Base-by-base conservation (phyloP, 2,329 filamentous ascomycete species). In the Colletotrichum camelliae region DNA sequence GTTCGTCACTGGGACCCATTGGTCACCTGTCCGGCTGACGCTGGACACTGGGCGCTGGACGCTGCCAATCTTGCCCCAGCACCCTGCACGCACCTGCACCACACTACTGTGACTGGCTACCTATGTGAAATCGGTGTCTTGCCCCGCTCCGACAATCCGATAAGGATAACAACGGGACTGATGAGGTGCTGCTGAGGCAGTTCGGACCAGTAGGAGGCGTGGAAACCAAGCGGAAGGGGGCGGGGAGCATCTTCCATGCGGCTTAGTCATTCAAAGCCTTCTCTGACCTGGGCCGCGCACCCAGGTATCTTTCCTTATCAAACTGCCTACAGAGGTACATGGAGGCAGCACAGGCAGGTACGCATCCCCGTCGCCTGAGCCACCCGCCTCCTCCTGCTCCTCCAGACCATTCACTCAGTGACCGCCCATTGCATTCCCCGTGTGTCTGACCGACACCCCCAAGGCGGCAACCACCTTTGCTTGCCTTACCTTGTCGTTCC, bases 351-450 rank as follows among this genome's bases (percentile, higher is more conserved):
- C 55, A 58, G 43, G 43, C n/a, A 52, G 43, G 21, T 55, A 67
- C 64, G 64, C 64, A 52, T 52, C 64, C 57, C 52, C 66, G 66
- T 24, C 65, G 74, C 74, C 71, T 67, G 65, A 74, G 65, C 71
- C 60, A 74, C 74, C 65, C 43, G 43, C 39, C 66, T 62, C 55
- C 29, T 52, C 39, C 66, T 62, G 33, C 29, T 52, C 43, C 43
- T 52, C n/a, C n/a, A 52, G 43, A 27, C 39, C 67, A 76, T 52
- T 58, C 71, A 67, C 67, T 67, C 61, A 76, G 68, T 76, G 76
- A 77, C 77, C 75, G 75, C 77, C 77, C 76, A 76, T 77, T 77
- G 57, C 70, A 67, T 27, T 76, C 75, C 69, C 68, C 71, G 39
- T 65, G 66, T 67, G 62, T 75, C 74, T 74, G 74, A 76, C 57